A percentile compares a stretch with the other conserved stretches of the same genome.
Evolutionary conservation across 75 land plant species (phyloP).

Genomic region (Gnetum montanum): DNA sequence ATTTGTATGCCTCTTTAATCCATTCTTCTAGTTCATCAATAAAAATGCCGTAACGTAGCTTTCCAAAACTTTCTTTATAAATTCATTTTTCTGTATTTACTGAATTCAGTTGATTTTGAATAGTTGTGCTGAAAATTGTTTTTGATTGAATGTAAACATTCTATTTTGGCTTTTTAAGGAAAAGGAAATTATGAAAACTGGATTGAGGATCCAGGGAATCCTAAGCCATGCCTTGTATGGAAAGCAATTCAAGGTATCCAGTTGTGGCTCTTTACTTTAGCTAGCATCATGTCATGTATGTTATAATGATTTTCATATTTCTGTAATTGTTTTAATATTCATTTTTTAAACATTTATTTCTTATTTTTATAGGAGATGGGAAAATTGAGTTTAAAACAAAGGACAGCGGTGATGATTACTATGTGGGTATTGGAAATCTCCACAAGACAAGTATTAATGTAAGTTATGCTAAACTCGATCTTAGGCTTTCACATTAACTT

Average conservation of each 20-base stretch:
- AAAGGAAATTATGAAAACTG: slow-evolving; percentile 12
- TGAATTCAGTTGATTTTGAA: too few relatives aligned
- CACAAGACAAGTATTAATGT: slow-evolving; percentile 12
- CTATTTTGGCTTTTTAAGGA: slow-evolving; percentile 10
- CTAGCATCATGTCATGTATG: not conserved
- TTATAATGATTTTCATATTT: not conserved
- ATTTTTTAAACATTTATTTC: not conserved
- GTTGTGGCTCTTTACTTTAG: not conserved
- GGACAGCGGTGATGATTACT: slow-evolving; percentile 21
- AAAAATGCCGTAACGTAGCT: too few relatives aligned
- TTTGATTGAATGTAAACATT: too few relatives aligned
- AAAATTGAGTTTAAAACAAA: slow-evolving; percentile 6
- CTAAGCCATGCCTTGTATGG: slow-evolving; percentile 13
- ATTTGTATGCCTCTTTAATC: too few relatives aligned
- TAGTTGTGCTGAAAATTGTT: too few relatives aligned
- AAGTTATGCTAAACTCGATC: not conserved
- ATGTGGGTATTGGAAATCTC: slow-evolving; percentile 19
- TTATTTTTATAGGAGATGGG: slow-evolving; percentile 10
- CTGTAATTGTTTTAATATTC: not conserved
- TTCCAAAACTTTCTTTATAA: too few relatives aligned
- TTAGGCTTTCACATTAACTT: not conserved
- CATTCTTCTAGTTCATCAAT: too few relatives aligned
- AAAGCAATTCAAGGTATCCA: slow-evolving; percentile 14
- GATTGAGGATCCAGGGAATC: slow-evolving; percentile 16
- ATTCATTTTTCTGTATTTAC: too few relatives aligned